Conservation (phyloP, 306 rosid species). For the Mimosa pudica region DNA sequence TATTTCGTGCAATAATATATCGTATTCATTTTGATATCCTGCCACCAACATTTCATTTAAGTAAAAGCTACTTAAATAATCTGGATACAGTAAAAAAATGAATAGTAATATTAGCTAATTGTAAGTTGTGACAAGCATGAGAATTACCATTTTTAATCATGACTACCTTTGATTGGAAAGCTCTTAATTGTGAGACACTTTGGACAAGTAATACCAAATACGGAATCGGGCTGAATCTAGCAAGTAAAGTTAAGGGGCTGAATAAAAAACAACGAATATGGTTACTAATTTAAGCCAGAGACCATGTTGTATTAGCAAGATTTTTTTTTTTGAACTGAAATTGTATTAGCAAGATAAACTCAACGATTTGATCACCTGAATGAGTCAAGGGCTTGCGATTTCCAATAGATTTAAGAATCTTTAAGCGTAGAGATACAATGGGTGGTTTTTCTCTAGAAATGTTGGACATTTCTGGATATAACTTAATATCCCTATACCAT, state of each 20-base stretch:
- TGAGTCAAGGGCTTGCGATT: slow-evolving; percentile 75
- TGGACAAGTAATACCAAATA: too few relatives aligned
- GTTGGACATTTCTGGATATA: slow-evolving; percentile 82
- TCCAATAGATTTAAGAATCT: slow-evolving; percentile 67
- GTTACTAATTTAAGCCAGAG: not conserved
- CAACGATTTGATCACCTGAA: slow-evolving; percentile 59
- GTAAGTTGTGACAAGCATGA: too few relatives aligned
- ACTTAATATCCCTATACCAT: slow-evolving; percentile 70
- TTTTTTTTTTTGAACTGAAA: too few relatives aligned
- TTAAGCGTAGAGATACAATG: slow-evolving; percentile 74
- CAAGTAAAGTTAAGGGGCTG: not conserved
- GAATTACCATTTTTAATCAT: too few relatives aligned
- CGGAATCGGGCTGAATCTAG: not conserved
- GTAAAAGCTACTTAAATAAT: too few relatives aligned
- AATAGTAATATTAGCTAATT: too few relatives aligned
- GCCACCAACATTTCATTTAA: not conserved
- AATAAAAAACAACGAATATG: not conserved
- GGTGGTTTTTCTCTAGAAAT: slow-evolving; percentile 83
- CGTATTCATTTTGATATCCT: not conserved
- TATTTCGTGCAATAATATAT: not conserved
- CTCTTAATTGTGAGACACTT: too few relatives aligned
- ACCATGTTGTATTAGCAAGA: not conserved
- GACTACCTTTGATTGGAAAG: too few relatives aligned
- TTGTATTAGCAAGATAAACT: not conserved
- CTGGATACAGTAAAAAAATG: too few relatives aligned